Evolutionary conservation across 805 yeast species (phyloP).

Genomic region (Cyberlindnera nakhonratchasimensis): DNA sequence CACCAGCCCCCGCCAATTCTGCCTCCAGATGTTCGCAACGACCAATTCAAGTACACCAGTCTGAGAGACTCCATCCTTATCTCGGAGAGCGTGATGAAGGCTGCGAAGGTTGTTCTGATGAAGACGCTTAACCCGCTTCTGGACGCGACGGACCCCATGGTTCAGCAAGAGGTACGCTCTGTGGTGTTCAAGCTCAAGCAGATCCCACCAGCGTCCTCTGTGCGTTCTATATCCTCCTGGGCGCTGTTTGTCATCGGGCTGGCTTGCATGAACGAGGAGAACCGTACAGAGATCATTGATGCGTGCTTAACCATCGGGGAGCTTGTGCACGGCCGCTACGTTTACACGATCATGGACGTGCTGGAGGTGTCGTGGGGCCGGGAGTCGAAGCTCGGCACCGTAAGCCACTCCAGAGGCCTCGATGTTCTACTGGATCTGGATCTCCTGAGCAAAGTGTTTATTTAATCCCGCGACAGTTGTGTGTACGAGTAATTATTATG

Average conservation of each 20-base stretch:
- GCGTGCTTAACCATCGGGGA: constrained; percentile 9
- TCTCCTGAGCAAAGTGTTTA: constrained; percentile 2
- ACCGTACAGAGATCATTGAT: constrained; percentile 6
- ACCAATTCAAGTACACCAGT: constrained; percentile 13
- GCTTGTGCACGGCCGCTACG: constrained; percentile 10
- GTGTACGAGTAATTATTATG: too few species aligned
- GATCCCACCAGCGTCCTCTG: constrained; percentile 10
- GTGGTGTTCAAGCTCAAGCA: constrained; percentile 8
- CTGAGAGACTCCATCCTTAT: constrained; percentile 21
- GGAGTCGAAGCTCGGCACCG: constrained; percentile 7
- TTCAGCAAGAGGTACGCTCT: constrained; percentile 17
- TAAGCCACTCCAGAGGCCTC: constrained; percentile 6
- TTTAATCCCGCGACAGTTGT: too few species aligned
- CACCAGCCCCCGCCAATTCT: constrained; percentile 20
- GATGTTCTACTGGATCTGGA: constrained; percentile 7
- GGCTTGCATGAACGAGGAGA: constrained; percentile 6
- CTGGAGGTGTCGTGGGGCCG: constrained; percentile 14
- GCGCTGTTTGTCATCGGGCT: constrained; percentile 11
- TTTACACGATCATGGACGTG: constrained; percentile 10
- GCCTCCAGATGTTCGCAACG: constrained; percentile 17
- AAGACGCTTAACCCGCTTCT: constrained; percentile 17
- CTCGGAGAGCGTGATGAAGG: constrained; percentile 21
- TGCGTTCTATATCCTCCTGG: constrained; percentile 13
- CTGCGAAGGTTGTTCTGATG: constrained; percentile 18
- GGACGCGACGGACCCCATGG: constrained; percentile 12